These are phyloP conservation scores for Pelargonium nanum DNA, from an alignment of 345 rosid genomes.

Conservation along the genomic window DNA sequence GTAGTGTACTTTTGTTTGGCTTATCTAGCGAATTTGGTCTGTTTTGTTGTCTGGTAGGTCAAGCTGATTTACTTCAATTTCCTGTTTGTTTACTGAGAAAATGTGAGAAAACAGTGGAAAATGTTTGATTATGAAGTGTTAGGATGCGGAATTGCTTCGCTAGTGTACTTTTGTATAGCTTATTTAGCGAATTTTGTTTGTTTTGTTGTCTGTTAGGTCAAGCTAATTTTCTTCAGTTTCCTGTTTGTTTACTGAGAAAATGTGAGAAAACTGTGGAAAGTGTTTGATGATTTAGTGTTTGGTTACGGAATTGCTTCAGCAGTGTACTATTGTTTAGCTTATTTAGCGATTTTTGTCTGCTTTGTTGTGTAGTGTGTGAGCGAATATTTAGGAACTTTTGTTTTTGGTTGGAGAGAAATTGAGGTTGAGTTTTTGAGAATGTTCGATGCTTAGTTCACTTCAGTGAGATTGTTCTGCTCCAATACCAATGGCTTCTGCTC, in stretches of 20 bases:
- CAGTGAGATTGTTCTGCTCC: conserved; percentile 35
- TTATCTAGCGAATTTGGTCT: neutral
- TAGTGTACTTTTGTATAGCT: no score
- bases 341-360: no score
- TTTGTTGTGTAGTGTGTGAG: no score
- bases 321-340: no score
- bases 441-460: conserved; percentile 7
- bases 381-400: neutral
- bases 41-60: conserved; percentile 46
- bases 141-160: no score
- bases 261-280: conserved; percentile 11
- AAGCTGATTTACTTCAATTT: conserved; percentile 3
- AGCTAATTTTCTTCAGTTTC: conserved; percentile 4
- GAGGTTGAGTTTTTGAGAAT: neutral
- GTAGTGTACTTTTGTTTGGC: neutral
- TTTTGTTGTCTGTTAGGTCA: conserved; percentile 55
- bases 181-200: no score
- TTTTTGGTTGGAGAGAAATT: neutral
- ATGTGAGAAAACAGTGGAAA: conserved; percentile 12
- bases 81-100: conserved; percentile 2
- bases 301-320: no score
- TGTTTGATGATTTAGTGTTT: conserved; percentile 1
- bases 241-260: conserved; percentile 6
- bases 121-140: neutral
- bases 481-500: conserved; percentile 53